Percentiles rank a stretch among this genome's conserved stretches.
Conservation (phyloP, 2,329 filamentous ascomycete genomes). For the Fusarium falciforme region DNA sequence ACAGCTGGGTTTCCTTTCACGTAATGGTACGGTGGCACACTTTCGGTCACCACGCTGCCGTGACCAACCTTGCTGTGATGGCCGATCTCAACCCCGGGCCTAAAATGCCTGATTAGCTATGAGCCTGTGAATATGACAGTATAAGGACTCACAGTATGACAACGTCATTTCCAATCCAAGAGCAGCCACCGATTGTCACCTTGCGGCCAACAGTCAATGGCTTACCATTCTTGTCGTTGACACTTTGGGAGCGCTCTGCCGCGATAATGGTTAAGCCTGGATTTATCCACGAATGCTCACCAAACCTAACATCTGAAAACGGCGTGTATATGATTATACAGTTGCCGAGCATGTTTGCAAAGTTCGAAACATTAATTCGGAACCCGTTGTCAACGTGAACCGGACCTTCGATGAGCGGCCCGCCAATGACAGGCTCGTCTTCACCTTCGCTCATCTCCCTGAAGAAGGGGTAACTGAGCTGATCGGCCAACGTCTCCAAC, state of each 20-base stretch:
- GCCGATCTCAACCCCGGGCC: conserved; percentile 4
- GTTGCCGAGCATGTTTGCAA: background rate
- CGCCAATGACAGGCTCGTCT: background rate
- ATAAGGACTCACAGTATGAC: background rate
- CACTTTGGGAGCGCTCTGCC: background rate
- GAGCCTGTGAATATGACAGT: background rate
- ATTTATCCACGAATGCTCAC: background rate
- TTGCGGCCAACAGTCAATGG: background rate
- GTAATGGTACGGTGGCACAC: background rate
- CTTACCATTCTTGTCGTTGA: background rate
- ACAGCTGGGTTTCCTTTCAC: conserved; percentile 1
- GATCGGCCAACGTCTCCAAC: background rate
- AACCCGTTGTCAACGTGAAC: conserved; percentile 3
- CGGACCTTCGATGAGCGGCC: background rate
- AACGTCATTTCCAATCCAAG: background rate
- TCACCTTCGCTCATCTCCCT: background rate
- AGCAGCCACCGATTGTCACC: conserved; percentile 4
- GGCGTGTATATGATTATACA: conserved; percentile 7
- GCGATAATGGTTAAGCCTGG: conserved; percentile 8
- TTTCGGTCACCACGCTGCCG: background rate
- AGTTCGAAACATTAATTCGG: background rate
- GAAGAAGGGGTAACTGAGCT: background rate
- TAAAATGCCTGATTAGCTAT: background rate
- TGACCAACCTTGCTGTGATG: background rate
- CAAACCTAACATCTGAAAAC: background rate